Evolutionary conservation across 1,284 basidiomycete genomes (phyloP).

Genomic region (Ustilago bromivora): DNA sequence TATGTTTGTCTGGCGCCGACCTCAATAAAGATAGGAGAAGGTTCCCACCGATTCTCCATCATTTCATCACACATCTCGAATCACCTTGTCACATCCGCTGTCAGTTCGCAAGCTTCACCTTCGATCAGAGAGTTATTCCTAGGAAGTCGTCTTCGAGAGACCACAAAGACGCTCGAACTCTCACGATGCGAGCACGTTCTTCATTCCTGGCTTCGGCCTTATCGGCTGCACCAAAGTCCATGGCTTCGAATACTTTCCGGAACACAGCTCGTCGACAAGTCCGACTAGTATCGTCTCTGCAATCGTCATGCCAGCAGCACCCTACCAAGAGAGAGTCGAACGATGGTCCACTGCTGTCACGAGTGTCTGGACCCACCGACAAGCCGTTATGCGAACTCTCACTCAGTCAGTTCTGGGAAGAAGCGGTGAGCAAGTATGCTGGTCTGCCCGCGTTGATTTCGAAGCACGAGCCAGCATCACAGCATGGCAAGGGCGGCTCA

Average conservation of each 20-base stretch:
- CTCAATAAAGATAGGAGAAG: background rate
- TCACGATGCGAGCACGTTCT: slow-evolving; percentile 17
- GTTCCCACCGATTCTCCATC: slow-evolving; percentile 2
- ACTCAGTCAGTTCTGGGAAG: slow-evolving; percentile 76
- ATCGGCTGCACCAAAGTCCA: background rate
- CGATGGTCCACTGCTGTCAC: slow-evolving; percentile 39
- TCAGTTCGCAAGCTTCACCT: background rate
- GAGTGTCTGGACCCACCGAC: slow-evolving; percentile 73
- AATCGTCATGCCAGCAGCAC: slow-evolving; percentile 24
- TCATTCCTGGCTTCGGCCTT: slow-evolving; percentile 4
- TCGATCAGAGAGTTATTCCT: background rate
- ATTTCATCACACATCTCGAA: slow-evolving; percentile 2
- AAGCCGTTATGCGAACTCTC: slow-evolving; percentile 77
- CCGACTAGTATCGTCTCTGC: slow-evolving; percentile 21
- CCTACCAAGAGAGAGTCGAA: slow-evolving; percentile 19
- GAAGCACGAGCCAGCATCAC: slow-evolving; percentile 74
- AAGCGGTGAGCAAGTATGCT: slow-evolving; percentile 74
- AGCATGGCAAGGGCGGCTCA: slow-evolving; percentile 72
- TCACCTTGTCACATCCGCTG: background rate
- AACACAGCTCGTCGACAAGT: slow-evolving; percentile 6
- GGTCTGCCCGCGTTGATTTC: slow-evolving; percentile 78
- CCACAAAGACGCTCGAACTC: background rate
- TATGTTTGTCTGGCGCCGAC: background rate
- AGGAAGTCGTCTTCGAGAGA: background rate
- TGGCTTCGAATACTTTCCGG: background rate